These are phyloP conservation scores for Capniomyces stellatus DNA, from an alignment of 371 early-diverging fungal genomes.

Conservation along the genomic window DNA sequence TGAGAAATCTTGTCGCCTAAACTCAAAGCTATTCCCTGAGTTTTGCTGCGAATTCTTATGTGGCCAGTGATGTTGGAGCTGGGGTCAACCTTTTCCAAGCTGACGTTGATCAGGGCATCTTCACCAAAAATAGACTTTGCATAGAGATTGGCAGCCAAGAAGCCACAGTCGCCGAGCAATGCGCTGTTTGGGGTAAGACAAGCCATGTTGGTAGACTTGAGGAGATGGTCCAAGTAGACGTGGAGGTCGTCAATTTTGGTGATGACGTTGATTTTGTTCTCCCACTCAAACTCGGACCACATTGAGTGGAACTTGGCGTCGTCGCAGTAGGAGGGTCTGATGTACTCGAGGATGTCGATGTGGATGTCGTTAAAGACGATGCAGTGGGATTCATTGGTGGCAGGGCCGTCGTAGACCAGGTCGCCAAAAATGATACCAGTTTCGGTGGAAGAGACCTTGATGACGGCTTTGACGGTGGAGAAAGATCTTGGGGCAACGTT, in stretches of 20 bases:
- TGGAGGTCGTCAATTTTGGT: conserved; percentile 71
- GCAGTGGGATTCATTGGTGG: conserved; percentile 58
- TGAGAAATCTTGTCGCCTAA: conserved; percentile 48
- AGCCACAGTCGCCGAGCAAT: conserved; percentile 84
- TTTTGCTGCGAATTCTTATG: conserved; percentile 91
- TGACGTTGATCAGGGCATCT: conserved; percentile 90
- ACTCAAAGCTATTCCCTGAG: conserved; percentile 91
- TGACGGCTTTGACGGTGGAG: conserved; percentile 83
- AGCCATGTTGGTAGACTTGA: conserved; percentile 87
- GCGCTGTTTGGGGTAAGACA: conserved; percentile 86
- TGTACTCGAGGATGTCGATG: conserved; percentile 97
- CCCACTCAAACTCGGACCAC: conserved; percentile 99
- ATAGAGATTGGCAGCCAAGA: conserved; percentile 91
- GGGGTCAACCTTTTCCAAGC: conserved; percentile 57
- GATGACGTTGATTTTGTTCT: conserved; percentile 93
- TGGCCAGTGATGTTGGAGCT: conserved; percentile 75
- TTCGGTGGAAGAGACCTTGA: conserved; percentile 95
- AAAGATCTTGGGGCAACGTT: conserved; percentile 85
- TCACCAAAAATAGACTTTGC: conserved; percentile 90
- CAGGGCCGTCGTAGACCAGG: conserved; percentile 86
- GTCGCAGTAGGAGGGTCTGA: conserved; percentile 78
- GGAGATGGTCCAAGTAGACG: conserved; percentile 70
- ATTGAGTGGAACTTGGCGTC: conserved; percentile 87
- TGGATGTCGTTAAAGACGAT: conserved; percentile 91
- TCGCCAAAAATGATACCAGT: conserved; percentile 95